These are phyloP conservation scores for Funneliformis mosseae DNA, from an alignment of 192 early-diverging fungal species.

Conservation along the genomic window DNA sequence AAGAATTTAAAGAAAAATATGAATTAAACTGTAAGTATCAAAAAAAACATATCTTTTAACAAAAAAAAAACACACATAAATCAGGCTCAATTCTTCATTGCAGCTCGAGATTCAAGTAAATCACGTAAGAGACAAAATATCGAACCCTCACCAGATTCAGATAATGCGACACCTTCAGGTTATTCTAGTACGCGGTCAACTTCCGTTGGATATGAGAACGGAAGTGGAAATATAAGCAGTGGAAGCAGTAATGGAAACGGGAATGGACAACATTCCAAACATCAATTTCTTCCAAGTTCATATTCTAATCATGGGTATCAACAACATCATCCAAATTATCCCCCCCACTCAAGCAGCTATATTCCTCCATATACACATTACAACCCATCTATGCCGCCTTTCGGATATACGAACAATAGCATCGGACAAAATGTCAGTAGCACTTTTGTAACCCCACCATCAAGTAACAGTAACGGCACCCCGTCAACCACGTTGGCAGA, in stretches of 20 bases:
- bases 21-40: conserved; percentile 32
- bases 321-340: neutral
- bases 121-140: neutral
- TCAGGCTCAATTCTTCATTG: neutral
- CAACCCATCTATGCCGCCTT: neutral
- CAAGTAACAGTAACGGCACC: neutral
- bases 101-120: conserved; percentile 11
- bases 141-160: conserved; percentile 8
- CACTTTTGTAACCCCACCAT: neutral
- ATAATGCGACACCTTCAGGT: conserved; percentile 12
- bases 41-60: neutral
- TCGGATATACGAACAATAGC: neutral
- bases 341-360: too few species aligned
- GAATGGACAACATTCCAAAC: neutral
- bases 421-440: neutral
- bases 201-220: conserved; percentile 31
- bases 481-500: neutral
- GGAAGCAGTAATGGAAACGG: conserved; percentile 35
- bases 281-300: too few species aligned
- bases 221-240: conserved; percentile 23
- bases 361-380: neutral
- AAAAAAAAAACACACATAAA: neutral
- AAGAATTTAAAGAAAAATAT: conserved; percentile 45
- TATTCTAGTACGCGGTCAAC: conserved; percentile 18
- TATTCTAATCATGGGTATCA: too few species aligned